Evolutionary conservation across 1,284 basidiomycete genomes (phyloP), one percentile per base, ranked within the genome.

Genomic region (Chalciporus sp.): DNA sequence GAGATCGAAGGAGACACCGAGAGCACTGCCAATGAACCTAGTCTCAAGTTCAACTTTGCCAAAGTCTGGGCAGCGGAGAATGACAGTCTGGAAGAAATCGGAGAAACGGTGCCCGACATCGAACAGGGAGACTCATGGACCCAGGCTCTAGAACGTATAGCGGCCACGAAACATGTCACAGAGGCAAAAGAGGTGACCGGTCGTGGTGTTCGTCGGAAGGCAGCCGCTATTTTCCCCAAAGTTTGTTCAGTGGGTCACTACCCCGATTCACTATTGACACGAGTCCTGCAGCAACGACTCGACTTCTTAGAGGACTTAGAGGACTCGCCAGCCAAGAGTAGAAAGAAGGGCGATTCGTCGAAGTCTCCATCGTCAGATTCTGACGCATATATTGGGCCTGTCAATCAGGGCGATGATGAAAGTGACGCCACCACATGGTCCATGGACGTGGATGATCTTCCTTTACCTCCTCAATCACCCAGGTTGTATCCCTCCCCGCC

Each of bases 21-120:
- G 59, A 76, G 83, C 62, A 72, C 77, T 52, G 64, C 70, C 20
- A 68, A 70, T 33, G 79, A 78, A 53, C 72, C 73, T 27, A 74
- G 71, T 49, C 72, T 83, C 43, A 76, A 83, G 5, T 94, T 95
- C 68, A 82, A 81, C 6, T 95, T 95, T 66, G 92, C 93, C 4
- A 94, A 94, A 66, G 81, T 95, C 42, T 95, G 93, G 93, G 84
- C 90, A 11, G 84, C 89, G 23, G 84, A 88, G 52, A 86, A 87
- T 65, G 85, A 88, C 49, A 65, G 73, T 4, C 67, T 92, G 33
- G 83, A 85, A 64, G 90, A 93, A 16, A 71, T 91, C 29, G 76
- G 74, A 19, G 85, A 86, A 33, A 76, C 78, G 4, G 57, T 64
- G 0, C 64, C 66, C 7, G 76, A 75, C 10, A 54, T 66, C 10